Base-by-base conservation (phyloP, 208 protist genomes). In the Trypanosoma conorhini region DNA sequence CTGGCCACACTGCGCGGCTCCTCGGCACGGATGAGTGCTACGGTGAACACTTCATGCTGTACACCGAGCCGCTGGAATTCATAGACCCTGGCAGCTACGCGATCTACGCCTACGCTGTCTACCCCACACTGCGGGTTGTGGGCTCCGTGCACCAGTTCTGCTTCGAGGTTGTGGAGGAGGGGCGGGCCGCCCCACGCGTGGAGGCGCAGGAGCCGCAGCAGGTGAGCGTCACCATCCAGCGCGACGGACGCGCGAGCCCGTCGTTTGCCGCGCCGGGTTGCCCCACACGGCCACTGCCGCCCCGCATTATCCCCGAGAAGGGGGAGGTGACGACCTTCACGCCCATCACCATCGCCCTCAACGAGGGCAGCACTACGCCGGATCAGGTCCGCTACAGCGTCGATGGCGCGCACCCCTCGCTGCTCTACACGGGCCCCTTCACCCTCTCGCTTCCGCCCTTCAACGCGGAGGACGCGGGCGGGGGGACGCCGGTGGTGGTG, bases 331-430 rank as follows among this genome's bases (percentile, higher is more conserved):
- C 83, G 48, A 91, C 80, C 1, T 82, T 80, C 12, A 95, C 87
- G 19, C 74, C 77, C 40, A 91, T 95, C 51, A 62, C 78, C 55
- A 87, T 95, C 28, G 66, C 83, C 17, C 86, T 80, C 3, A 72
- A 85, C 58, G 74, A 78, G 44, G 65, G 71, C 12, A 89, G 81
- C 70, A 69, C 61, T 19, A 74, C 78, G 13, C 67, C 76, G 5
- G 83, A 90, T 66, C 83, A 92, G 73, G 77, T 95, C 17, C 86
- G 86, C 44, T 95, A 93, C 82, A 95, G 89, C 72, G 72, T 87
- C 15, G 89, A 95, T 40, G 89, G 89, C 46, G 84, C 79, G 56
- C 83, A 85, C 54, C 89, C 89, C 13, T 90, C 68, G n/a, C 40
- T 89, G 50, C 44, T 90, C 30, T 95, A 95, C 79, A 86, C 75